Evolutionary conservation across 768 basidiomycete genomes (phyloP), one percentile per base, ranked within the genome.

Genomic region (Kwoniella bestiolae): DNA sequence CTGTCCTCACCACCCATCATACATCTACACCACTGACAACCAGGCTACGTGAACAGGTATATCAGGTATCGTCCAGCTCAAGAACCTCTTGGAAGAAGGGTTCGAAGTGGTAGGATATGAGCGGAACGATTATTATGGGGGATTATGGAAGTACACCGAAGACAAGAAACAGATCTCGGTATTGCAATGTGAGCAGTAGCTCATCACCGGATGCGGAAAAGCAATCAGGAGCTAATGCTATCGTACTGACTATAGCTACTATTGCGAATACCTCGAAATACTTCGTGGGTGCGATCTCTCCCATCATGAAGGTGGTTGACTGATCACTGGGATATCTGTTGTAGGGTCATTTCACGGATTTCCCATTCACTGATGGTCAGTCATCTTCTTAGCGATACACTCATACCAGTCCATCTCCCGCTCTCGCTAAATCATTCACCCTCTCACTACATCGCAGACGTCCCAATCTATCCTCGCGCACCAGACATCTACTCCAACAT

Each of bases 121-220:
- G 41, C 35, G 35, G 21, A 60, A 49, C 21, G 41, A 57, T 16
- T 32, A 64, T 46, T 29, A 64, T 25, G 67, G 67, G n/a, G 67
- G 67, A 2, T 26, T 69, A 21, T 69, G 67, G 67, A 8, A 34
- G 23, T 69, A 31, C 8, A 47, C 26, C 11, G 29, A 21, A 12
- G 58, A 65, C 34, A 25, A 49, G 25, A n/a, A 18, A 21, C 25
- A 50, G 62, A 55, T 34, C 2, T 45, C 63, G 16, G 67, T 61
- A 2, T 25, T 65, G 45, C 60, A 56, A 44, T 60, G 67, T 69
- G 44, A 57, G 67, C 56, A n/a, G n/a, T n/a, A n/a, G n/a, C n/a
- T n/a, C n/a, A n/a, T n/a, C n/a, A n/a, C n/a, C n/a, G n/a, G n/a
- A n/a, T n/a, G n/a, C n/a, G n/a, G n/a, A n/a, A n/a, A n/a, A n/a